These are phyloP conservation scores for Talaromyces piceae DNA, from an alignment of 2,329 filamentous ascomycete species.

Conservation along the genomic window DNA sequence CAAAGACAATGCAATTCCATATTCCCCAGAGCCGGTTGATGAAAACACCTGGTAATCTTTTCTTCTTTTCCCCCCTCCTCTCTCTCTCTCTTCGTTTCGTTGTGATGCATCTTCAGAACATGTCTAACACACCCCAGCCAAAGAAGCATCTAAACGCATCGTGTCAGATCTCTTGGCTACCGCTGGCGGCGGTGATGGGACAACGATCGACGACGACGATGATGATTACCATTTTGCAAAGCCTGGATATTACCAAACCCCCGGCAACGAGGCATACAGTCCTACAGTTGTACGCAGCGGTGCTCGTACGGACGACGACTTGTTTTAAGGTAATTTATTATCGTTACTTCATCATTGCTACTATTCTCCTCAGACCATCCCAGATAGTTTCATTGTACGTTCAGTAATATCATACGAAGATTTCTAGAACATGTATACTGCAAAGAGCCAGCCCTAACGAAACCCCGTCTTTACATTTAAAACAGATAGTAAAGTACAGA, in stretches of 20 bases:
- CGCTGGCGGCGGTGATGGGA: slow-evolving; percentile 30
- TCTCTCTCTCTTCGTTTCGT: neutral
- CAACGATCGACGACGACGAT: slow-evolving; percentile 19
- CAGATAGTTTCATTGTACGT: no score
- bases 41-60: slow-evolving; percentile 39
- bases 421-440: no score
- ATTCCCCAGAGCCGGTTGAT: slow-evolving; percentile 43
- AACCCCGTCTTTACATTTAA: neutral
- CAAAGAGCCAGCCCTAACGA: neutral
- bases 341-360: neutral
- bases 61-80: neutral
- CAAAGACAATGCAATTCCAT: slow-evolving; percentile 60
- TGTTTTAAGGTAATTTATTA: slow-evolving; percentile 29
- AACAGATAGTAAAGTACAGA: neutral
- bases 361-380: no score
- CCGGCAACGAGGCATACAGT: slow-evolving; percentile 28
- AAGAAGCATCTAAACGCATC: slow-evolving; percentile 44
- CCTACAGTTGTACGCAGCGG: slow-evolving; percentile 39
- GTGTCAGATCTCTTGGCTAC: slow-evolving; percentile 42
- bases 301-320: slow-evolving; percentile 39
- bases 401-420: no score
- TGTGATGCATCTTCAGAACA: neutral
- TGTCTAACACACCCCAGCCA: slow-evolving; percentile 25
- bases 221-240: slow-evolving; percentile 5
- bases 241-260: neutral